These are phyloP conservation scores for Oxytropis ochrocephala DNA, from an alignment of 306 rosid genomes.

Conservation along the genomic window DNA sequence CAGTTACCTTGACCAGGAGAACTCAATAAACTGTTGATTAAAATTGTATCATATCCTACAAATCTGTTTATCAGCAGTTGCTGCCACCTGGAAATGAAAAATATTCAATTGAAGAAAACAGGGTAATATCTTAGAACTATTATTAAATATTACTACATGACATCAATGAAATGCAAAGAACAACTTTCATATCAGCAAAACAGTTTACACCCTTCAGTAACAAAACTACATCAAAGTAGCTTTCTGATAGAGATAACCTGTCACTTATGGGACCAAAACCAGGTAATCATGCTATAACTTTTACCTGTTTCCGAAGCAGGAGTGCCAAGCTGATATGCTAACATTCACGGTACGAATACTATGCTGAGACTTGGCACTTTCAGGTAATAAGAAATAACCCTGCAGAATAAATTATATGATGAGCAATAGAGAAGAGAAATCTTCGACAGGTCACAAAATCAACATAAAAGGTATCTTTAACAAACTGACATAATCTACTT, in stretches of 20 bases:
- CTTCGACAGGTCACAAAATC: neutral
- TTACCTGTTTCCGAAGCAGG: constrained; percentile 97
- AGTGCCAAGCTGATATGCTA: constrained; percentile 87
- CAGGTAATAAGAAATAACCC: constrained; percentile 97
- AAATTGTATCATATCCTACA: constrained; percentile 97
- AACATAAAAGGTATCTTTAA: constrained; percentile 12
- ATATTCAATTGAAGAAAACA: constrained; percentile 1
- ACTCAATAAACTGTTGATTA: constrained; percentile 89
- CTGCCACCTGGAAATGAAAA: constrained; percentile 79
- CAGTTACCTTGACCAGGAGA: constrained; percentile 91
- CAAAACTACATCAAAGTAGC: neutral
- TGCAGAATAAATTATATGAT: constrained; percentile 26
- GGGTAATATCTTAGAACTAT: neutral
- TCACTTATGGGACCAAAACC: constrained; percentile 8
- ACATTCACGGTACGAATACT: constrained; percentile 78
- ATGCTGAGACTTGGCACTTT: constrained; percentile 80
- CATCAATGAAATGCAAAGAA: constrained; percentile 17
- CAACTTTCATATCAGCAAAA: constrained; percentile 4
- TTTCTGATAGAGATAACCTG: neutral
- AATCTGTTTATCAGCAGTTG: constrained; percentile 91
- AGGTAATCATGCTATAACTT: neutral
- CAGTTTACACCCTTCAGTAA: neutral
- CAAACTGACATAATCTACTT: constrained; percentile 10
- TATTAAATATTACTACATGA: neutral
- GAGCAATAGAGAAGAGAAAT: constrained; percentile 15